A percentile compares a stretch with the other conserved stretches of the same genome.
Conservation (phyloP, 805 yeast species). For the Yarrowia osloensis region DNA sequence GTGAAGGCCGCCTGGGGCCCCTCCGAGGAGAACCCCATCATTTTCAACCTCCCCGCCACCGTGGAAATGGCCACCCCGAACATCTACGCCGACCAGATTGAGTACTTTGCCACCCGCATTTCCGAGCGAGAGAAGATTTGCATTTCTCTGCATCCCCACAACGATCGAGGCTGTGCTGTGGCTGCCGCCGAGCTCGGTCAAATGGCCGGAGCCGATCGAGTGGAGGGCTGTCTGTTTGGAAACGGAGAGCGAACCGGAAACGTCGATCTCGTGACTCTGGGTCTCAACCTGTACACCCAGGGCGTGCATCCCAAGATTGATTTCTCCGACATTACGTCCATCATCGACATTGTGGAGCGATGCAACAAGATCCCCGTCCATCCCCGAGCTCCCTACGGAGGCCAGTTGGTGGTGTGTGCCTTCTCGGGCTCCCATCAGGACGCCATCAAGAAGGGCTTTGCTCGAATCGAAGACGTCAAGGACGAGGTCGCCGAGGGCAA, state of each 20-base stretch:
- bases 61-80: slow-evolving; percentile 82
- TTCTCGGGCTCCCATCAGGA: slow-evolving; percentile 87
- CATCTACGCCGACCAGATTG: slow-evolving; percentile 82
- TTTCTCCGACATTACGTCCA: slow-evolving; percentile 64
- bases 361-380: slow-evolving; percentile 81
- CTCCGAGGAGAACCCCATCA: slow-evolving; percentile 61
- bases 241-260: slow-evolving; percentile 89
- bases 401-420: slow-evolving; percentile 79
- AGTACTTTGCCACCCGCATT: slow-evolving; percentile 64
- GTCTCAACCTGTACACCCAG: slow-evolving; percentile 75
- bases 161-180: slow-evolving; percentile 86
- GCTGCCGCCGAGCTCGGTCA: slow-evolving; percentile 84
- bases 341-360: slow-evolving; percentile 72
- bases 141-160: slow-evolving; percentile 79
- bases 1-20: slow-evolving; percentile 79
- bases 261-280: slow-evolving; percentile 78
- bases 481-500: slow-evolving; percentile 34
- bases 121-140: slow-evolving; percentile 69
- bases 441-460: slow-evolving; percentile 82
- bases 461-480: slow-evolving; percentile 36
- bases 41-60: slow-evolving; percentile 82
- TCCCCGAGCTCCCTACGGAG: slow-evolving; percentile 81
- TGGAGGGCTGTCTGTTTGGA: slow-evolving; percentile 83
- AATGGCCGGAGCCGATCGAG: slow-evolving; percentile 85
- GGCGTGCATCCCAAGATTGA: slow-evolving; percentile 72